Evolutionary conservation across 1,284 basidiomycete genomes (phyloP).

Genomic region (Apiotrichum gracile): DNA sequence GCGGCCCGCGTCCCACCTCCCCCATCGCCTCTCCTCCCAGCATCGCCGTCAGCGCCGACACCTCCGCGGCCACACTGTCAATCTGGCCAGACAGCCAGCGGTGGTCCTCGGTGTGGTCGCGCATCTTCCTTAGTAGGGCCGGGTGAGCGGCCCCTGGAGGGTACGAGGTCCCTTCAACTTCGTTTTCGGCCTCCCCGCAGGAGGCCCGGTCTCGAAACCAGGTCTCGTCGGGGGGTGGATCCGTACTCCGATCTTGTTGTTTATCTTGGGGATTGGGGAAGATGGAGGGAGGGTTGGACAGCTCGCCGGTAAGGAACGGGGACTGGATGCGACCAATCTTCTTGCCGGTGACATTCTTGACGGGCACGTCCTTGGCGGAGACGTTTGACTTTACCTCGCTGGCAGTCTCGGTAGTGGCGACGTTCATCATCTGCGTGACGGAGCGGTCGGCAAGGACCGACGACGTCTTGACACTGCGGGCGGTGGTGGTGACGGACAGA

Average conservation of each 20-base stretch:
- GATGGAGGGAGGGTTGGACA: neutral
- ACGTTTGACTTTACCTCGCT: no score
- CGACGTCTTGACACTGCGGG: neutral
- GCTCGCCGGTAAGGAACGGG: no score
- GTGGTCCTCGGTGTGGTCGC: conserved; percentile 27
- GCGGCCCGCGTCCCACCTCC: no score
- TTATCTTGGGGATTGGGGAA: neutral
- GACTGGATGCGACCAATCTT: no score
- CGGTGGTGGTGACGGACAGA: neutral
- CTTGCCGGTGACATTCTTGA: no score
- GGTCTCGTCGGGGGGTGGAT: neutral
- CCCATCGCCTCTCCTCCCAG: neutral
- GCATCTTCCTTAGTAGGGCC: conserved; percentile 22
- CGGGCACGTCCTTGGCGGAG: no score
- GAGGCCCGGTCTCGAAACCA: conserved; percentile 4
- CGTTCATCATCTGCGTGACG: no score
- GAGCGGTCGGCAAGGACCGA: no score
- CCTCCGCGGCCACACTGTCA: conserved; percentile 11
- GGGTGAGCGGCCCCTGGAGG: no score
- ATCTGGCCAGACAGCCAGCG: conserved; percentile 20
- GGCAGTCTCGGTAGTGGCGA: no score
- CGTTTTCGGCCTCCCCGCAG: conserved; percentile 15
- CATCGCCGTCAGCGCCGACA: neutral
- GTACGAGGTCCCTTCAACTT: neutral
- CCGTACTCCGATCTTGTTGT: neutral